These are phyloP conservation scores for Apocynum venetum DNA, from an alignment of 257 asterid genomes.

Conservation along the genomic window DNA sequence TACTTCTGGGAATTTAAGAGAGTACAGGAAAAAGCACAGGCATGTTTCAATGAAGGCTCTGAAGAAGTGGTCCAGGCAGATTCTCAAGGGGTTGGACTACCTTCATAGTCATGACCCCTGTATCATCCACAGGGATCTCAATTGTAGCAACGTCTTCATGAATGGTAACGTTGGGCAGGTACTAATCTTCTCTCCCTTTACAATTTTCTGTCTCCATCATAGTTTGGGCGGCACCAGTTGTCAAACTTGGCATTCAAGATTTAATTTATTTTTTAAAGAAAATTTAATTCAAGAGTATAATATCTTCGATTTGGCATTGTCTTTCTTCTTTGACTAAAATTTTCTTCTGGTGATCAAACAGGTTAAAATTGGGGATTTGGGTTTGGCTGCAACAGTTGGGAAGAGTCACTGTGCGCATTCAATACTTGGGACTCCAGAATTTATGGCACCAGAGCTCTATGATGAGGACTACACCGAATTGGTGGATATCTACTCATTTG, in stretches of 20 bases:
- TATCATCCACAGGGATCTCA: slow-evolving; percentile 74
- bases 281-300: too few relatives aligned
- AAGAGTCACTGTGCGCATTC: slow-evolving; percentile 62
- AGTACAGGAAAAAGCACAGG: slow-evolving; percentile 67
- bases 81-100: slow-evolving; percentile 70
- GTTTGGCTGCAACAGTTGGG: slow-evolving; percentile 66
- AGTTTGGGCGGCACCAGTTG: not conserved
- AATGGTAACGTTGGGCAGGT: slow-evolving; percentile 89
- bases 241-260: not conserved
- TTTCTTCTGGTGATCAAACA: slow-evolving; percentile 8
- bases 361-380: slow-evolving; percentile 88
- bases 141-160: slow-evolving; percentile 78
- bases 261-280: too few relatives aligned
- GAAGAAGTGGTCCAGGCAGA: slow-evolving; percentile 81
- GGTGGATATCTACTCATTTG: slow-evolving; percentile 68
- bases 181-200: slow-evolving; percentile 3
- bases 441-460: slow-evolving; percentile 82
- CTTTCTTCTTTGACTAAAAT: too few relatives aligned
- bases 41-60: slow-evolving; percentile 67
- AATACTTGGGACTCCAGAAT: slow-evolving; percentile 77
- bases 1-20: slow-evolving; percentile 79
- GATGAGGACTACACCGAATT: slow-evolving; percentile 68
- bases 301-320: too few relatives aligned
- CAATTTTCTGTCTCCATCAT: not conserved
- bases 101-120: slow-evolving; percentile 75